Percentiles rank a stretch among this genome's conserved stretches.
These are phyloP conservation scores for Neolentinus lepideus DNA, from an alignment of 1,284 basidiomycete genomes.

Conservation along the genomic window DNA sequence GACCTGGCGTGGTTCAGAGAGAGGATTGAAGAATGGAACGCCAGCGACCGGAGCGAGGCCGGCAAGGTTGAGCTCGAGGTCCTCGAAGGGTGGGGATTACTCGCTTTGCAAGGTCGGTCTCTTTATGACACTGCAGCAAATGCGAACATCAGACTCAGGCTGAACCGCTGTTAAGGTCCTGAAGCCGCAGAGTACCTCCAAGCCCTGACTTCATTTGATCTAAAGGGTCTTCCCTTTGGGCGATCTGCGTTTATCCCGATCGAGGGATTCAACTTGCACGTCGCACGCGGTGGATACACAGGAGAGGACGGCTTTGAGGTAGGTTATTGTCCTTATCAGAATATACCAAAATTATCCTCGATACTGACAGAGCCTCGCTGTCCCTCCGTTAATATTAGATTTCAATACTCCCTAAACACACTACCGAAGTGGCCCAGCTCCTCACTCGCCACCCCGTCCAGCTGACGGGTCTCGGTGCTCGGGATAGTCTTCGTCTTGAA, in stretches of 20 bases:
- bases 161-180: slow-evolving; percentile 52
- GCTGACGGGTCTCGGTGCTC: slow-evolving; percentile 86
- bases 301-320: slow-evolving; percentile 99
- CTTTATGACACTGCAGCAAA: too few relatives aligned
- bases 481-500: slow-evolving; percentile 91
- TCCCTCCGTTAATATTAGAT: too few relatives aligned
- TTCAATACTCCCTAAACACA: slow-evolving; percentile 79
- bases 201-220: slow-evolving; percentile 65
- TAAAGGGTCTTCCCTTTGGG: slow-evolving; percentile 73
- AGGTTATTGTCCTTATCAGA: too few relatives aligned
- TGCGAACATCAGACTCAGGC: too few relatives aligned
- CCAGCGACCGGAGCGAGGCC: slow-evolving; percentile 32
- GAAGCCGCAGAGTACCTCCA: slow-evolving; percentile 77
- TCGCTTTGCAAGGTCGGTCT: slow-evolving; percentile 86
- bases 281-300: slow-evolving; percentile 96
- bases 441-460: slow-evolving; percentile 74
- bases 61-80: slow-evolving; percentile 76
- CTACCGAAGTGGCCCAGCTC: slow-evolving; percentile 65
- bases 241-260: slow-evolving; percentile 73
- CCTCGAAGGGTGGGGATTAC: slow-evolving; percentile 80
- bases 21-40: slow-evolving; percentile 75
- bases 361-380: neutral
- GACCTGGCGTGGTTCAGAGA: slow-evolving; percentile 77
- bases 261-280: slow-evolving; percentile 77
- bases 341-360: too few relatives aligned